A percentile compares a stretch with the other conserved stretches of the same genome.
Conservation (phyloP, 768 basidiomycete species). For the Termitomyces sp. region DNA sequence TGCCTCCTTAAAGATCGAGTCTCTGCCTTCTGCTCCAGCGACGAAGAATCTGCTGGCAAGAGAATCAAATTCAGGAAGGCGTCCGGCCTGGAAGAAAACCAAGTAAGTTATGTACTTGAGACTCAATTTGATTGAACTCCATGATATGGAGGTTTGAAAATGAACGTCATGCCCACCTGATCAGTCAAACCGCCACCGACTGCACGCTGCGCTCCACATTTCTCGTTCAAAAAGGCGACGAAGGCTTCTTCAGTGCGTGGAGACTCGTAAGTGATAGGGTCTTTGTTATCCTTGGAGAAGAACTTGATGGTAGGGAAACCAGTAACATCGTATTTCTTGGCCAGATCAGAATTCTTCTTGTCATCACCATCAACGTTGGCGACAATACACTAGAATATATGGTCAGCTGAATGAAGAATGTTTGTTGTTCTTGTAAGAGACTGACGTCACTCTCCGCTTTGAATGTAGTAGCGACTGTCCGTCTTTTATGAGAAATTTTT, state of each 20-base stretch:
- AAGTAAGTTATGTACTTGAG: background rate
- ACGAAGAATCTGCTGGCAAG: slow-evolving; percentile 73
- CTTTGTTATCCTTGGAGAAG: slow-evolving; percentile 70
- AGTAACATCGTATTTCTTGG: slow-evolving; percentile 61
- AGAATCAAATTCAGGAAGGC: slow-evolving; percentile 67
- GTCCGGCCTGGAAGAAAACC: slow-evolving; percentile 60
- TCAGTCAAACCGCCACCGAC: slow-evolving; percentile 78
- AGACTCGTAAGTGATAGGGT: slow-evolving; percentile 59
- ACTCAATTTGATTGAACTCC: background rate
- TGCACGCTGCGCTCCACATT: slow-evolving; percentile 81
- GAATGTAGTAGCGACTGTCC: slow-evolving; percentile 71
- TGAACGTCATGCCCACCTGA: slow-evolving; percentile 33
- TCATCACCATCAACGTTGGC: slow-evolving; percentile 92
- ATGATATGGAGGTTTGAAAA: background rate
- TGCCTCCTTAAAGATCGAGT: slow-evolving; percentile 64
- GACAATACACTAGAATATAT: slow-evolving; percentile 61
- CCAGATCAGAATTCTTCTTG: slow-evolving; percentile 66
- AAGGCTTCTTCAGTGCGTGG: slow-evolving; percentile 73
- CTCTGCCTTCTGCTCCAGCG: slow-evolving; percentile 48
- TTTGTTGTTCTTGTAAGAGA: background rate
- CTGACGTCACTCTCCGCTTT: slow-evolving; percentile 68
- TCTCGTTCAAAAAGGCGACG: slow-evolving; percentile 74
- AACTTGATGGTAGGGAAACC: slow-evolving; percentile 96
- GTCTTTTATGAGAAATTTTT: background rate
- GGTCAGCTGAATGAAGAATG: background rate